Conservation (phyloP, 208 protist species). For the Endotrypanum monterogeii region DNA sequence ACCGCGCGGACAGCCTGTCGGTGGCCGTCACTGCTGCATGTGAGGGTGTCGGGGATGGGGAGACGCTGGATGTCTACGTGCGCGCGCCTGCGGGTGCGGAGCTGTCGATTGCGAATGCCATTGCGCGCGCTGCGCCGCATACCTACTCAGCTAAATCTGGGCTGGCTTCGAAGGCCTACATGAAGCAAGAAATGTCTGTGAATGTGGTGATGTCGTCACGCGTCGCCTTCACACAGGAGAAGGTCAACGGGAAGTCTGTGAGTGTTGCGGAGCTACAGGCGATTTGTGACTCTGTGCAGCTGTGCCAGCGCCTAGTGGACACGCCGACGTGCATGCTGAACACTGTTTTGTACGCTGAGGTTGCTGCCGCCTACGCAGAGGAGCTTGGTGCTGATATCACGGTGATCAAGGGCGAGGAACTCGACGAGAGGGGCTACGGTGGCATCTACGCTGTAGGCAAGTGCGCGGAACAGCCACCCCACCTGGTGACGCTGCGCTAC, state of each 20-base stretch:
- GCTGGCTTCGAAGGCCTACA: slow-evolving; percentile 32
- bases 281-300: slow-evolving; percentile 65
- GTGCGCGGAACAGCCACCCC: slow-evolving; percentile 59
- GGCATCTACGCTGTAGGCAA: slow-evolving; percentile 83
- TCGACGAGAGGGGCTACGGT: slow-evolving; percentile 67
- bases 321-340: slow-evolving; percentile 73
- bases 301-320: slow-evolving; percentile 86
- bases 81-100: slow-evolving; percentile 40
- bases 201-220: slow-evolving; percentile 53
- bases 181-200: slow-evolving; percentile 27
- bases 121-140: slow-evolving; percentile 49
- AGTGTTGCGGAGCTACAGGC: slow-evolving; percentile 45
- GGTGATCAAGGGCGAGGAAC: slow-evolving; percentile 71
- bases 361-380: slow-evolving; percentile 54
- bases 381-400: slow-evolving; percentile 48
- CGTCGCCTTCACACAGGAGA: slow-evolving; percentile 41
- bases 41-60: slow-evolving; percentile 18
- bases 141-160: slow-evolving; percentile 58
- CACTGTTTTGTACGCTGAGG: slow-evolving; percentile 73
- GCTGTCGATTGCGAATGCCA: slow-evolving; percentile 44
- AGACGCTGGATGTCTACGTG: slow-evolving; percentile 61
- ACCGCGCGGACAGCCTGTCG: slow-evolving; percentile 61
- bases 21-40: slow-evolving; percentile 35
- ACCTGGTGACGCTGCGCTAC: slow-evolving; percentile 75
- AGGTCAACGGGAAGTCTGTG: slow-evolving; percentile 26